These are phyloP conservation scores for Colletotrichum lentis DNA, from an alignment of 2,329 filamentous ascomycete species.

Conservation along the genomic window DNA sequence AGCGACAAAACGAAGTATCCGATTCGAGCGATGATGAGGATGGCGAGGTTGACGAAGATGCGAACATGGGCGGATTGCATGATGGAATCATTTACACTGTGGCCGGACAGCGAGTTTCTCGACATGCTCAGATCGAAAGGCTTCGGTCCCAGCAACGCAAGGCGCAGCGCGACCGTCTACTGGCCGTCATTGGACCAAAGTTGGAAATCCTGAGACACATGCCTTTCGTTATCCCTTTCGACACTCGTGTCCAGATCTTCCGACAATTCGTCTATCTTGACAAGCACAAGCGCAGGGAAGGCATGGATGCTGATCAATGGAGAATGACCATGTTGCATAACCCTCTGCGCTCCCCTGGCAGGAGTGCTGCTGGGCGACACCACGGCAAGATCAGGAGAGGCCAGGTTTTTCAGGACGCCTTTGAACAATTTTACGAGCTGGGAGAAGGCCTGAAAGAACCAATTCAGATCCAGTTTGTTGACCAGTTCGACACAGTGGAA, in stretches of 20 bases:
- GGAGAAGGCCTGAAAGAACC: constrained; percentile 89
- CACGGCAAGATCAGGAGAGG: constrained; percentile 82
- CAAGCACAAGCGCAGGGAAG: constrained; percentile 74
- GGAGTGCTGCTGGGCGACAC: constrained; percentile 64
- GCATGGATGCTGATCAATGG: constrained; percentile 58
- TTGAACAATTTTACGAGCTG: constrained; percentile 80
- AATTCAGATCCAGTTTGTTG: constrained; percentile 95
- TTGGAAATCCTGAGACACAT: constrained; percentile 93
- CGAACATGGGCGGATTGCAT: constrained; percentile 35
- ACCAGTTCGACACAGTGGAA: constrained; percentile 85
- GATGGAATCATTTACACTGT: constrained; percentile 44
- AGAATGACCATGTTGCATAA: constrained; percentile 39
- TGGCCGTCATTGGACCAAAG: constrained; percentile 83
- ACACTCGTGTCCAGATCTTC: constrained; percentile 90
- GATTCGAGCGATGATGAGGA: constrained; percentile 50
- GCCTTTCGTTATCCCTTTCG: constrained; percentile 95
- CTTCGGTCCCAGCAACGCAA: constrained; percentile 71
- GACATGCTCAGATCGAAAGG: constrained; percentile 70
- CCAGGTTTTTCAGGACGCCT: constrained; percentile 85
- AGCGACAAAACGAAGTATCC: constrained; percentile 68
- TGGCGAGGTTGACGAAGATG: constrained; percentile 43
- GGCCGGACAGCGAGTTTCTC: constrained; percentile 67
- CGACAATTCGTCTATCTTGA: constrained; percentile 90
- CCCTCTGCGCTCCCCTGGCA: constrained; percentile 40
- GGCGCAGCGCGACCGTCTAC: constrained; percentile 72